Evolutionary conservation across 441 rosid genomes (phyloP).

Genomic region (Eutrema salsugineum): DNA sequence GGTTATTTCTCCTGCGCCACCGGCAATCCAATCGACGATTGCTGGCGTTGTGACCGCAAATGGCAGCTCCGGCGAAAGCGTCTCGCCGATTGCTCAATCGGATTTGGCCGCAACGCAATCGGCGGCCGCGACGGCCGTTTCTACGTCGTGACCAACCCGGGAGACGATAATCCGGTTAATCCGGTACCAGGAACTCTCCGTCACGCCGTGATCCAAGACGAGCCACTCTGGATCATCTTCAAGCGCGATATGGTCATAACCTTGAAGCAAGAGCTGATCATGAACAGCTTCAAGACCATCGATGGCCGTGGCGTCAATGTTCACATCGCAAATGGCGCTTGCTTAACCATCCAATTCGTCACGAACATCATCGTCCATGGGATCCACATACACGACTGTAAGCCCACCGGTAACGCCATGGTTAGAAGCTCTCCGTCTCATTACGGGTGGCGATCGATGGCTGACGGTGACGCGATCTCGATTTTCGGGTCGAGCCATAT

Average conservation of each 20-base stretch:
- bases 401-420: slow-evolving; percentile 49
- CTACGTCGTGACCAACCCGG: slow-evolving; percentile 42
- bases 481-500: slow-evolving; percentile 43
- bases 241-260: slow-evolving; percentile 51
- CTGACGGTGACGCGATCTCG: slow-evolving; percentile 53
- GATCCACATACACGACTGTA: slow-evolving; percentile 46
- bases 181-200: slow-evolving; percentile 51
- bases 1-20: slow-evolving; percentile 52
- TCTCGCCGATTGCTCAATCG: slow-evolving; percentile 47
- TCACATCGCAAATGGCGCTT: slow-evolving; percentile 53
- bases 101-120: slow-evolving; percentile 51
- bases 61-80: slow-evolving; percentile 45
- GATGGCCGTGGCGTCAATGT: slow-evolving; percentile 55
- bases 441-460: slow-evolving; percentile 47
- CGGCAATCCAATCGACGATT: slow-evolving; percentile 55
- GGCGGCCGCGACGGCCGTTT: slow-evolving; percentile 50
- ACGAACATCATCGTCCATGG: slow-evolving; percentile 51
- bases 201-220: slow-evolving; percentile 56
- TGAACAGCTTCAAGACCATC: slow-evolving; percentile 55
- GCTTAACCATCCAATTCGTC: slow-evolving; percentile 43
- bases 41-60: slow-evolving; percentile 51
- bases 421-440: slow-evolving; percentile 51
- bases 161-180: slow-evolving; percentile 41
- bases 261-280: slow-evolving; percentile 46
- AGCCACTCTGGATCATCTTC: slow-evolving; percentile 55